Evolutionary conservation across 2,329 filamentous ascomycete genomes (phyloP).

Genomic region (Penicillium sp.): DNA sequence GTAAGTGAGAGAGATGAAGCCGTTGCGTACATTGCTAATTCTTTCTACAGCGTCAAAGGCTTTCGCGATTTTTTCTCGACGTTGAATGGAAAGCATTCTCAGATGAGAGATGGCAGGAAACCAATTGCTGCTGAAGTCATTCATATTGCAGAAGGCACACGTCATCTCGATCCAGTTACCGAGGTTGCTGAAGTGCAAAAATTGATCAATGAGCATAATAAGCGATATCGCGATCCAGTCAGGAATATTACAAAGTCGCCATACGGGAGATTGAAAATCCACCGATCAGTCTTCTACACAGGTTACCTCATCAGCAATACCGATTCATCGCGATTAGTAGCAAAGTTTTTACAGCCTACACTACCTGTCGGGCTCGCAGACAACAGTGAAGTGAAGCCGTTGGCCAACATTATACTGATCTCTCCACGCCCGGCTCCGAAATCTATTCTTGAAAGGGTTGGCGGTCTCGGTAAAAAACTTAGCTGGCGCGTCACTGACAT

Average conservation of each 20-base stretch:
- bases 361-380: slow-evolving; percentile 61
- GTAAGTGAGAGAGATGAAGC: slow-evolving; percentile 24
- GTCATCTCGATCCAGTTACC: slow-evolving; percentile 68
- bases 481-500: slow-evolving; percentile 78
- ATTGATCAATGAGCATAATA: slow-evolving; percentile 85
- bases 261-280: slow-evolving; percentile 62
- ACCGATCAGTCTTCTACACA: slow-evolving; percentile 86
- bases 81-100: slow-evolving; percentile 63
- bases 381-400: slow-evolving; percentile 66
- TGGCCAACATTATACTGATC: slow-evolving; percentile 90
- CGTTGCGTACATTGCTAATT: not conserved
- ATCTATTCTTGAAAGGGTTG: slow-evolving; percentile 74
- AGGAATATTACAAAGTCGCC: slow-evolving; percentile 39
- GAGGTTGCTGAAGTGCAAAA: slow-evolving; percentile 83
- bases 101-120: slow-evolving; percentile 49
- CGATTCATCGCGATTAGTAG: slow-evolving; percentile 68
- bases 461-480: slow-evolving; percentile 79
- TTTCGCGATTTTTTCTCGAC: slow-evolving; percentile 81
- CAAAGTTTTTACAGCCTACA: slow-evolving; percentile 54
- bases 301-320: slow-evolving; percentile 75
- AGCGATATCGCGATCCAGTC: slow-evolving; percentile 26
- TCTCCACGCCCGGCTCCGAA: slow-evolving; percentile 70
- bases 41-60: slow-evolving; percentile 57
- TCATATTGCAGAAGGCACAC: slow-evolving; percentile 74
- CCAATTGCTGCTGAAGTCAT: slow-evolving; percentile 76